These are phyloP conservation scores for Umbellularia californica DNA, from an alignment of 164 flowering plant species.

Conservation along the genomic window DNA sequence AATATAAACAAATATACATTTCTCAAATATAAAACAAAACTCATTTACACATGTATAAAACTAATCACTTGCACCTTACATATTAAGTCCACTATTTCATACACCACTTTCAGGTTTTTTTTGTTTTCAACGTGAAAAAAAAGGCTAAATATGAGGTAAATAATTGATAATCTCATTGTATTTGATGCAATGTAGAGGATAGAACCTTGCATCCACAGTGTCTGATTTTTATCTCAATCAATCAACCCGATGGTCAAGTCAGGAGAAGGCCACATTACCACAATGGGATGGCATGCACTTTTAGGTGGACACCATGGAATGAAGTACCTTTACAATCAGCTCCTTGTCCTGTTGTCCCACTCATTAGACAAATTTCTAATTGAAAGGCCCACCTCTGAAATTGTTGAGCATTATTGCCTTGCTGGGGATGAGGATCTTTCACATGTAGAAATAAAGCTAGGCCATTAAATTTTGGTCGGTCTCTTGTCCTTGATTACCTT, in stretches of 20 bases:
- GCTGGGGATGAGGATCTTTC: not conserved
- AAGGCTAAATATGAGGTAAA: no score
- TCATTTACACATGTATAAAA: no score
- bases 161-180: no score
- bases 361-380: not conserved
- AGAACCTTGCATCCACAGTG: no score
- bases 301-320: not conserved
- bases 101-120: no score
- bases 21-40: no score
- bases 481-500: not conserved
- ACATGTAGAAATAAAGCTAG: not conserved
- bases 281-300: not conserved
- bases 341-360: not conserved
- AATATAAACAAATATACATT: no score
- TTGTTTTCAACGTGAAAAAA: no score
- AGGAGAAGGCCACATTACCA: not conserved
- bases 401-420: not conserved
- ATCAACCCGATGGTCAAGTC: not conserved
- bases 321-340: not conserved
- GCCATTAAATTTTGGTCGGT: not conserved
- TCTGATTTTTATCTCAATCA: not conserved
- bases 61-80: no score
- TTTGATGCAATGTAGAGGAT: no score
- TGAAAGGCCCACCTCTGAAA: not conserved
- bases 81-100: no score